Evolutionary conservation across 2,329 filamentous ascomycete species (phyloP), one percentile per base, ranked within the genome.

Genomic region (Aspergillus jensenii): DNA sequence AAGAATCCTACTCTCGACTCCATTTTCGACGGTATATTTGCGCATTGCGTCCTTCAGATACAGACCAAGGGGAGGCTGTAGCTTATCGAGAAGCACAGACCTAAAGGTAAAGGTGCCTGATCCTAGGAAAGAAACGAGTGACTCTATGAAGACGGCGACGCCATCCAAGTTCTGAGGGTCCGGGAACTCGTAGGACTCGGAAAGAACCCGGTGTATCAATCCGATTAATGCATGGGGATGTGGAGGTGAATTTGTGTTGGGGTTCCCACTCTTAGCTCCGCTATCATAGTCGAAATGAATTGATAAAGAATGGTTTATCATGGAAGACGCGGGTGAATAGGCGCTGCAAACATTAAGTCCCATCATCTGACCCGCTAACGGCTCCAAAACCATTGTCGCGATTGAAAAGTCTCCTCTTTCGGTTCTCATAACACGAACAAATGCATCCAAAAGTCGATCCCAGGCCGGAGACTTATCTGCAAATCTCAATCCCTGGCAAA

Each of bases 361-460:
- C 39, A 78, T 65, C 4, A 89, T 63, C 1, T 73, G 67, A 63
- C 84, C 87, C 0, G 90, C 84, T 3, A 95, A 67, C 1, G 88
- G 89, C 60, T 96, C 91, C 40, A 93, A 78, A 1, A 91, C 80
- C 23, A 84, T 82, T 50, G 90, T 78, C 5, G 87, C 84, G 41
- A 87, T 81, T 6, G 86, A 87, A 15, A 84, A 83, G 60, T 91
- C 86, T 3, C 90, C 90, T 52, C 84, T 83, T 62, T 91, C 86
- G 12, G 81, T 76, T 17, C 79, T 81, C 6, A 88, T 83, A 52
- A 84, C 82, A 8, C 80, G 74, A 3, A 83, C 77, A 8, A 90
- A 75, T 1, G 79, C 72, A 8, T 82, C 76, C 52, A 90, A 85
- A 1, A 93, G 76, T 0, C 78, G 59, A 50, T 71, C 68, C 80